Base-by-base conservation (phyloP, 2,329 filamentous ascomycete species). In the Colletotrichum trifolii region DNA sequence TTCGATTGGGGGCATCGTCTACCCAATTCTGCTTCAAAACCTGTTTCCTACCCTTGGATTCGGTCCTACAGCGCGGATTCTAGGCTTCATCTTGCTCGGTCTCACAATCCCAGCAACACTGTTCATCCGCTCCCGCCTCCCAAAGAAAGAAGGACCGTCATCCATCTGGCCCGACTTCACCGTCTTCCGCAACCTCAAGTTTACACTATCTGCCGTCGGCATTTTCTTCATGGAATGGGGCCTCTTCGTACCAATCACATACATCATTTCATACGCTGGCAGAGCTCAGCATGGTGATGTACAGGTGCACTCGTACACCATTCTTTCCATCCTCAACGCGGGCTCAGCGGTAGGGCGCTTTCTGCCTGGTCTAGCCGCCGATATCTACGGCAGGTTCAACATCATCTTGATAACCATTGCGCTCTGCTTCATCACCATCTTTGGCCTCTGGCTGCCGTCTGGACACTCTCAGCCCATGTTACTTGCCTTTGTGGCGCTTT, bases 321-420 rank as follows among this genome's bases (percentile, higher is more conserved):
- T 96, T 35, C 83, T 96, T n/a, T 88, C 93, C 1, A 86, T 96
- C 63, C 84, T 97, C 71, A 96, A 96, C 73, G 92, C 87, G 1
- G 92, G 91, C 10, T 93, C 90, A 0, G 88, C 91, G 56, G 79
- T 96, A 8, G 94, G 94, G 3, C 87, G 94, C 25, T 91, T 88
- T 77, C 81, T 94, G 0, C 92, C 93, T 0, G 93, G 93, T 0
- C 84, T 91, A 67, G 78, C 93, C 8, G 90, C 93, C 0, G 94
- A 97, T 73, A 86, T 83, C 54, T 74, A 93, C 4, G 94, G 94
- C 0, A 87, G 93, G 4, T 96, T 93, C 80, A 97, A 97, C 73
- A 87, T 89, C 54, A 91, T 96, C 78, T 86, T 95, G 50, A 75
- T 88, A 15, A 90, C 90, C 0, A 85, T 93, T 34, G 76, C 83